These are phyloP conservation scores for Fusarium sp. DNA, from an alignment of 2,329 filamentous ascomycete species.

Conservation along the genomic window DNA sequence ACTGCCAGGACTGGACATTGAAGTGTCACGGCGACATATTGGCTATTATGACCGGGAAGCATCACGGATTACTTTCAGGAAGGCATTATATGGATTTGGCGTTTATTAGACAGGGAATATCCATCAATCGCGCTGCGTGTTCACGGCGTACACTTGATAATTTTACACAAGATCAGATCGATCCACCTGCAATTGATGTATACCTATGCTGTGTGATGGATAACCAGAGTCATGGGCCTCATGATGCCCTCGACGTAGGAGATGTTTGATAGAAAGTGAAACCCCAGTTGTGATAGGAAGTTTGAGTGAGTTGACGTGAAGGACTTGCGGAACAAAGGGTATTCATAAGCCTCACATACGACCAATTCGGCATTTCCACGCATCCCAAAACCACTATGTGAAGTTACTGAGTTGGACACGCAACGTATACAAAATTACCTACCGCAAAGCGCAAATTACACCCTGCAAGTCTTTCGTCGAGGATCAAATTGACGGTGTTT, in stretches of 20 bases:
- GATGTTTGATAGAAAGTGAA: too few relatives aligned
- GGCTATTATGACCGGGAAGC: slow-evolving; percentile 13
- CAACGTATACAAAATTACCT: background rate
- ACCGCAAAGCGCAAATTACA: background rate
- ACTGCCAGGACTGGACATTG: slow-evolving; percentile 15
- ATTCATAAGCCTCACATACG: too few relatives aligned
- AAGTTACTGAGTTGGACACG: background rate
- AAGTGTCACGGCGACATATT: slow-evolving; percentile 18
- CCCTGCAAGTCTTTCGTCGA: background rate
- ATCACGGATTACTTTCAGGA: background rate
- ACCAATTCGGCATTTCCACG: too few relatives aligned
- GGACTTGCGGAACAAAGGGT: too few relatives aligned
- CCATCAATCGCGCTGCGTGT: background rate
- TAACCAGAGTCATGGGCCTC: background rate
- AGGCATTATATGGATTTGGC: slow-evolving; percentile 23
- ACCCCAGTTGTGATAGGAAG: background rate
- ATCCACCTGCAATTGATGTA: background rate
- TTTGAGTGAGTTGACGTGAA: background rate
- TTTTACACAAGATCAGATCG: background rate
- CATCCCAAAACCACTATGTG: too few relatives aligned
- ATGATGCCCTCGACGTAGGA: too few relatives aligned
- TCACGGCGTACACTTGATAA: background rate
- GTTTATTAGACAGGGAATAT: slow-evolving; percentile 28
- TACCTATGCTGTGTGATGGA: background rate
- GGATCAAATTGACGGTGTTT: too few relatives aligned